These are phyloP conservation scores for Sporothrix pallida DNA, from an alignment of 2,329 filamentous ascomycete species.

Conservation along the genomic window DNA sequence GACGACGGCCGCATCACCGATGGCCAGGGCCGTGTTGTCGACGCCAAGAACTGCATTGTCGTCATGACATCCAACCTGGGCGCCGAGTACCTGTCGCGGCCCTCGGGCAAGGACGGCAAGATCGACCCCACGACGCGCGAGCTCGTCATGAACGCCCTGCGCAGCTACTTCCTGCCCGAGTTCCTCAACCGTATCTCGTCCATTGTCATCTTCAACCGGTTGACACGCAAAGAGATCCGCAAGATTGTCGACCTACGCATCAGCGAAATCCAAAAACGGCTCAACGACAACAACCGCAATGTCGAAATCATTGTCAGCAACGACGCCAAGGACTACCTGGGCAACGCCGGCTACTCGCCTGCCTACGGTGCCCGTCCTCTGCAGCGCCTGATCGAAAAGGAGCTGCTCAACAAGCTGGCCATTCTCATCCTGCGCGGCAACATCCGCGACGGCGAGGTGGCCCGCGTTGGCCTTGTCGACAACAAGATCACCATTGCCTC, in stretches of 20 bases:
- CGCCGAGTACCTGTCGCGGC: constrained; percentile 87
- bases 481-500: constrained; percentile 80
- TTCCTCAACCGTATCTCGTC: constrained; percentile 98
- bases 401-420: constrained; percentile 91
- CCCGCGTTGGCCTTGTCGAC: constrained; percentile 77
- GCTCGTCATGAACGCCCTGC: constrained; percentile 86
- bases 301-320: constrained; percentile 81
- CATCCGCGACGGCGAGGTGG: constrained; percentile 83
- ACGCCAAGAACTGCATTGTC: constrained; percentile 97
- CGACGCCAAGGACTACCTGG: constrained; percentile 91
- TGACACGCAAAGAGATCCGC: constrained; percentile 87
- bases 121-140: constrained; percentile 87
- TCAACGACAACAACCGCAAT: constrained; percentile 83
- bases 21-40: constrained; percentile 91
- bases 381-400: constrained; percentile 90
- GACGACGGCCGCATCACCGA: constrained; percentile 98
- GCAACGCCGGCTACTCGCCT: constrained; percentile 88
- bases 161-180: constrained; percentile 96
- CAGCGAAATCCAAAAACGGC: constrained; percentile 85
- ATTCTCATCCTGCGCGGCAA: constrained; percentile 86
- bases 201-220: constrained; percentile 97
- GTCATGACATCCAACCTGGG: constrained; percentile 99
- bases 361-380: constrained; percentile 93
- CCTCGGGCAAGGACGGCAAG: constrained; percentile 76
- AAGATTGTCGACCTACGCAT: constrained; percentile 94